Conservation (phyloP, 306 rosid genomes). For the Sophora flavescens region DNA sequence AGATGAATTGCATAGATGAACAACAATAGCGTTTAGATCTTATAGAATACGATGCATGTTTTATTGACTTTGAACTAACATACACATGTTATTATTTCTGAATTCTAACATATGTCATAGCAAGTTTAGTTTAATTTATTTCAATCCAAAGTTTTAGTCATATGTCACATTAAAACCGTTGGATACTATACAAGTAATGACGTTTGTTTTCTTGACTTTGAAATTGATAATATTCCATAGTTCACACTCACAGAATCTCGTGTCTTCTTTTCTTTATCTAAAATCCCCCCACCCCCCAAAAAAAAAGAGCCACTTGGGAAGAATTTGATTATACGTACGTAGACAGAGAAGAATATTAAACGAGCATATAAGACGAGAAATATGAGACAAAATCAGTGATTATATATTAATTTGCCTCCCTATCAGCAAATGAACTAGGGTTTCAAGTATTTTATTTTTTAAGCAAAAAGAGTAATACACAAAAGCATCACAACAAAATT, state of each 20-base stretch:
- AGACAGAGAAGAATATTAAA: neutral
- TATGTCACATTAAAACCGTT: neutral
- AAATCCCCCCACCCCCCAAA: neutral
- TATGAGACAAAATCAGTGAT: neutral
- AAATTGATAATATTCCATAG: neutral
- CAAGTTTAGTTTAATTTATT: neutral
- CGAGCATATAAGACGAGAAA: neutral
- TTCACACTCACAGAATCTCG: neutral
- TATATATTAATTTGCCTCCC: no score
- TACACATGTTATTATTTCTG: neutral
- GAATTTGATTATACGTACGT: neutral
- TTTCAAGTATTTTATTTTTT: no score
- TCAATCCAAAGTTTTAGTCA: neutral
- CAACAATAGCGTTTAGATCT: neutral
- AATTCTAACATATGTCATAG: neutral
- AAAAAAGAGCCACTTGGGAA: neutral
- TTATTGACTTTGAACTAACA: constrained; percentile 41
- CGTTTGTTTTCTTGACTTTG: constrained; percentile 26
- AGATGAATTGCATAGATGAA: constrained; percentile 42
- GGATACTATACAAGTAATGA: neutral
- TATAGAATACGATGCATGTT: constrained; percentile 26
- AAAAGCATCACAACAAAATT: no score
- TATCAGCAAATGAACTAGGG: neutral
- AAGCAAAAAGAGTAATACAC: no score
- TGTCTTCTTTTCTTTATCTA: constrained; percentile 3